Conservation (phyloP, 345 rosid genomes). For the Populus tremula region DNA sequence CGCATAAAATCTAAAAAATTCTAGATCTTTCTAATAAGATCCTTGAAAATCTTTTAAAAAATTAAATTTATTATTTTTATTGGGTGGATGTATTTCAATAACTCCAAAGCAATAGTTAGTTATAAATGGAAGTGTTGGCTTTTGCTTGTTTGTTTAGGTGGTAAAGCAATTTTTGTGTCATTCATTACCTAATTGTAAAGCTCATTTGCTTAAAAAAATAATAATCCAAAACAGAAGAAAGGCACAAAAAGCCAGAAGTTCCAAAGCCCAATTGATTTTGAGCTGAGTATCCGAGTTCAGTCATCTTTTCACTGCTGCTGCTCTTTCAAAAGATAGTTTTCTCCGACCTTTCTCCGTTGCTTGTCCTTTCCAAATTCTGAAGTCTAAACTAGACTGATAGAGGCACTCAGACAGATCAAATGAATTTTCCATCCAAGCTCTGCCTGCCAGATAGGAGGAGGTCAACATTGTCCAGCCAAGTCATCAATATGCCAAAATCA, state of each 20-base stretch:
- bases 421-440: neutral
- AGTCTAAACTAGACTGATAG: neutral
- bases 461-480: neutral
- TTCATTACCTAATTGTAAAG: too few species aligned
- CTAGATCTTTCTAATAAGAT: rapidly evolving
- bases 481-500: neutral
- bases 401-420: neutral
- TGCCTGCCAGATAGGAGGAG: neutral
- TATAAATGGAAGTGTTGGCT: too few species aligned
- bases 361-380: neutral
- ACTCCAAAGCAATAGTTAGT: too few species aligned
- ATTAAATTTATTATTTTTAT: too few species aligned
- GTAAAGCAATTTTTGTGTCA: too few species aligned
- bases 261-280: neutral
- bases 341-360: neutral
- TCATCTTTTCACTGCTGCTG: neutral
- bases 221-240: neutral
- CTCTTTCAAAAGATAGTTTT: neutral
- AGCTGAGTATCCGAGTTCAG: neutral
- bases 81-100: too few species aligned
- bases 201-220: too few species aligned
- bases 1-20: rapidly evolving
- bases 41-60: too few species aligned
- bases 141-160: too few species aligned
- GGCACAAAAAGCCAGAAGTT: neutral